These are phyloP conservation scores for Panaeolus cyanescens DNA, from an alignment of 768 basidiomycete genomes.

Conservation along the genomic window DNA sequence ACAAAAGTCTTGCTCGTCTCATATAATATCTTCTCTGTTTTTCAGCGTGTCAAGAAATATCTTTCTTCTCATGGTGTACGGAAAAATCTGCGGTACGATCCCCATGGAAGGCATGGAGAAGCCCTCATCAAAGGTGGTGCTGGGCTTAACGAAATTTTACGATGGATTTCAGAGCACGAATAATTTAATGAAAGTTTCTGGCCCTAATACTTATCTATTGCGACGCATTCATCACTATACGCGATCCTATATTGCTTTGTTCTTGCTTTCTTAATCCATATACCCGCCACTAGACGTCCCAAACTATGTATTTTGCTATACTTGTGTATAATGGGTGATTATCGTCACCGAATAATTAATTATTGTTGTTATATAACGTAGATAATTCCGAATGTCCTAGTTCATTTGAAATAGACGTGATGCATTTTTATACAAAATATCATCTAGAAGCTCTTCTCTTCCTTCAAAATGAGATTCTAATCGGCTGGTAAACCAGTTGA, in stretches of 20 bases:
- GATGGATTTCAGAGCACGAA: conserved; percentile 53
- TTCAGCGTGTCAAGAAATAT: conserved; percentile 72
- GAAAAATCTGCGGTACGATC: conserved; percentile 66
- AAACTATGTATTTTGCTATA: background rate
- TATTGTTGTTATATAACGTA: background rate
- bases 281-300: background rate
- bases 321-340: too few relatives aligned
- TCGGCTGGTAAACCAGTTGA: conserved; percentile 62
- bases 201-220: background rate
- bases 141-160: conserved; percentile 57
- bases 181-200: background rate
- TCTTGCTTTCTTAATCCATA: background rate
- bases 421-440: conserved; percentile 52
- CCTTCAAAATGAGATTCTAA: conserved; percentile 48
- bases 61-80: conserved; percentile 73
- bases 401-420: conserved; percentile 48
- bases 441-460: conserved; percentile 39
- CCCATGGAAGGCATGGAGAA: conserved; percentile 63
- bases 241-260: background rate
- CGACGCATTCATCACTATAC: background rate
- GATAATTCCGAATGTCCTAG: conserved; percentile 17
- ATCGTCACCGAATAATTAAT: background rate
- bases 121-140: conserved; percentile 53
- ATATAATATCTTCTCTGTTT: background rate
- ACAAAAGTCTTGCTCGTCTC: background rate